Percentiles rank a stretch among this genome's conserved stretches.
Evolutionary conservation across 805 yeast species (phyloP).

Genomic region (Schwanniomyces sp.): DNA sequence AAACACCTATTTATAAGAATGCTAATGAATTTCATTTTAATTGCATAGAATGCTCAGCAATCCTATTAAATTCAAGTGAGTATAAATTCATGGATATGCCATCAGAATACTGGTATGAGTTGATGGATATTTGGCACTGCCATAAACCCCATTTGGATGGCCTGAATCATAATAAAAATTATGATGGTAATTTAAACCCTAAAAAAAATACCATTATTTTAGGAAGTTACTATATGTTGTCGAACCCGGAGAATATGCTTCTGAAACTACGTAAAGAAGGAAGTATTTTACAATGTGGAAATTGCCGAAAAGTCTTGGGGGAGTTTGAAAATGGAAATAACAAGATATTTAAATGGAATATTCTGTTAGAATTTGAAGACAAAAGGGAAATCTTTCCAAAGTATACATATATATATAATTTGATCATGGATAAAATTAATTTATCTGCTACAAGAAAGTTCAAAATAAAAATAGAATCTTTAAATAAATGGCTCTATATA

Average conservation of each 20-base stretch:
- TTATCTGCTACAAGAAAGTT: slow-evolving; percentile 37
- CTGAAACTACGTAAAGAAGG: not conserved
- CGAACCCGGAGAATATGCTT: slow-evolving; percentile 21
- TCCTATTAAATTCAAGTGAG: slow-evolving; percentile 27
- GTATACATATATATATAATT: slow-evolving; percentile 34
- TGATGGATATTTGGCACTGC: slow-evolving; percentile 98
- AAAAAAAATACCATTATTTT: slow-evolving; percentile 41
- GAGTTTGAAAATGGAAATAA: slow-evolving; percentile 19
- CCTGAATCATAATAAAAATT: slow-evolving; percentile 21
- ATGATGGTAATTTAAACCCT: slow-evolving; percentile 49
- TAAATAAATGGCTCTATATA: slow-evolving; percentile 11
- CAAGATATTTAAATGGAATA: slow-evolving; percentile 57
- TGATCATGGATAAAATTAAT: slow-evolving; percentile 41
- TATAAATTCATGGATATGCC: slow-evolving; percentile 67
- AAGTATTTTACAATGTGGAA: slow-evolving; percentile 25
- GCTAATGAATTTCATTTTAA: slow-evolving; percentile 25
- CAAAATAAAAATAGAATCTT: slow-evolving; percentile 10
- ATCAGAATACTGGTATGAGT: slow-evolving; percentile 88
- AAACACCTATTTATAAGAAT: slow-evolving; percentile 26
- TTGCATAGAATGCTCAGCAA: slow-evolving; percentile 30
- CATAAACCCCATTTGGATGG: slow-evolving; percentile 62
- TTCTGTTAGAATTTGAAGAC: slow-evolving; percentile 27
- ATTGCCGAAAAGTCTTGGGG: slow-evolving; percentile 44
- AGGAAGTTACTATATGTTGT: slow-evolving; percentile 56
- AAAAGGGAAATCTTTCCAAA: slow-evolving; percentile 31